phyloP scores from a whole-genome alignment of 2,329 filamentous ascomycete genomes.

The Zymoseptoria pseudotritici region DNA sequence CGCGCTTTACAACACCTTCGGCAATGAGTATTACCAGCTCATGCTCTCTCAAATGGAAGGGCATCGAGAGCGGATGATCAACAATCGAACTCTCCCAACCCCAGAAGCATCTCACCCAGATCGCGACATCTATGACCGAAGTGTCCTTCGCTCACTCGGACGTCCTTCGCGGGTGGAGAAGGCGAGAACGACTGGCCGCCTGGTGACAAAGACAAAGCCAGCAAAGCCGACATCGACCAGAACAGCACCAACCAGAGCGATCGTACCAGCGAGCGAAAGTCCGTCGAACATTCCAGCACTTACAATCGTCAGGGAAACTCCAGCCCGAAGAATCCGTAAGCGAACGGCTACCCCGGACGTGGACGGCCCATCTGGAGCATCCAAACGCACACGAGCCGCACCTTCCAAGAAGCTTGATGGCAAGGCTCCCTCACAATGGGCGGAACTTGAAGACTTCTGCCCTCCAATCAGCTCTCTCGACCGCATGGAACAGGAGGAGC shows the following conservation, averaged over 20 bases:
- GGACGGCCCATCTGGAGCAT: slow-evolving; percentile 1
- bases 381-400: slow-evolving; percentile 21
- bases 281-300: not conserved
- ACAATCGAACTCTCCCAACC: slow-evolving; percentile 9
- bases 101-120: slow-evolving; percentile 3
- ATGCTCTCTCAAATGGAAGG: slow-evolving; percentile 11
- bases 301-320: not conserved
- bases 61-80: slow-evolving; percentile 1
- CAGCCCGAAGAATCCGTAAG: slow-evolving; percentile 11
- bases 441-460: slow-evolving; percentile 20
- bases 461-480: slow-evolving; percentile 21
- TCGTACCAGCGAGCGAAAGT: not conserved
- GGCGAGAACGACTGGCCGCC: slow-evolving; percentile 1
- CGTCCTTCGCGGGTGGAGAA: slow-evolving; percentile 9
- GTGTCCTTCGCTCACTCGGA: slow-evolving; percentile 13
- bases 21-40: slow-evolving; percentile 13
- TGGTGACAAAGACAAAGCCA: slow-evolving; percentile 4
- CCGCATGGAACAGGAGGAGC: slow-evolving; percentile 6
- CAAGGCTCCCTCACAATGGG: slow-evolving; percentile 20
- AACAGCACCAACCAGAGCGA: not conserved
- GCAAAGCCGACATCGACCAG: slow-evolving; percentile 1
- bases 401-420: slow-evolving; percentile 23
- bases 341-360: slow-evolving; percentile 12
- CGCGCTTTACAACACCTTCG: slow-evolving; percentile 9
- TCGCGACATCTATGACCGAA: slow-evolving; percentile 11